Evolutionary conservation across 2,329 filamentous ascomycete species (phyloP).

Genomic region (Colletotrichum godetiae): DNA sequence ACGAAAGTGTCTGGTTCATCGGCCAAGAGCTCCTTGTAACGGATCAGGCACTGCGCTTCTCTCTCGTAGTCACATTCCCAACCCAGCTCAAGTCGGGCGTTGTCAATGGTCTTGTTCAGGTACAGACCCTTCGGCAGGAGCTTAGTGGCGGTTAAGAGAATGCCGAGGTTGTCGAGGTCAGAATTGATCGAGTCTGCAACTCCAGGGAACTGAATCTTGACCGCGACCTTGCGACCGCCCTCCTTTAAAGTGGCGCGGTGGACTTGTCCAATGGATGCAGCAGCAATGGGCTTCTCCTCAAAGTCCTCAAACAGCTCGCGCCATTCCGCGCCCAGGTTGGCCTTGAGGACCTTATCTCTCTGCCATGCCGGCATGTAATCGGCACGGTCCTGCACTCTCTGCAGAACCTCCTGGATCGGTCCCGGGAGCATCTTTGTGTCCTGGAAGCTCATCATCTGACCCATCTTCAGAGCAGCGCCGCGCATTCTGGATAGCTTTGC

Average conservation of each 20-base stretch:
- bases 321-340: conserved; percentile 88
- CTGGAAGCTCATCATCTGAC: conserved; percentile 98
- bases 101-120: conserved; percentile 96
- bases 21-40: conserved; percentile 82
- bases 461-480: conserved; percentile 94
- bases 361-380: conserved; percentile 99
- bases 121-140: conserved; percentile 92
- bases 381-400: conserved; percentile 94
- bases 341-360: conserved; percentile 82
- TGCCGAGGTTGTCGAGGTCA: conserved; percentile 90
- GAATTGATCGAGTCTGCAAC: conserved; percentile 97
- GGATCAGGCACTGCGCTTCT: conserved; percentile 83
- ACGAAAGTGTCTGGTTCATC: conserved; percentile 79
- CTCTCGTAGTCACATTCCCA: conserved; percentile 98
- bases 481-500: conserved; percentile 95
- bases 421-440: conserved; percentile 94
- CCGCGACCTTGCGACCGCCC: conserved; percentile 81
- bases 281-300: conserved; percentile 91
- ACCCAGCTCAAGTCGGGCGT: conserved; percentile 88
- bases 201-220: conserved; percentile 98
- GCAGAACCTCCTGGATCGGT: conserved; percentile 88
- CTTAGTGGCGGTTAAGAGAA: conserved; percentile 90
- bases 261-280: conserved; percentile 96
- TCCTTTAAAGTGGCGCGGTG: conserved; percentile 85
- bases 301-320: conserved; percentile 85